A percentile compares a stretch with the other conserved stretches of the same genome.
Evolutionary conservation across 1,284 basidiomycete species (phyloP).

Genomic region (Coniophora puteana): DNA sequence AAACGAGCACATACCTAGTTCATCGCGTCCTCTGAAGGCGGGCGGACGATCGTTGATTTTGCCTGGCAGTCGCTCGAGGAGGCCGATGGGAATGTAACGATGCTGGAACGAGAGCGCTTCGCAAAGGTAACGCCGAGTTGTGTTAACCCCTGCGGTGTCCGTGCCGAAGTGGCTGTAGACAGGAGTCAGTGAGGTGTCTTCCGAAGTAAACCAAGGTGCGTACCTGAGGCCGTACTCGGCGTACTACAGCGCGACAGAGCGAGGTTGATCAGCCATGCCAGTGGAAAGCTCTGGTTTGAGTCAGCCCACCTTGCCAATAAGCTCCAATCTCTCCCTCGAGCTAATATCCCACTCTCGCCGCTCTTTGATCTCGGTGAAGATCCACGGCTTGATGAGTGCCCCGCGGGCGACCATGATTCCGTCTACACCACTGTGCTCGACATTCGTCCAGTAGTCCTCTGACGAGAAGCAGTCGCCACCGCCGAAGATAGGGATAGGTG

Average conservation of each 20-base stretch:
- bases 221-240: conserved; percentile 76
- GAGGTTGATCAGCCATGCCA: conserved; percentile 1
- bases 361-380: conserved; percentile 96
- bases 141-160: conserved; percentile 91
- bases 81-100: conserved; percentile 90
- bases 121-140: conserved; percentile 91
- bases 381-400: conserved; percentile 95
- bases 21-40: conserved; percentile 80
- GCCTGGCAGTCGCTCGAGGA: conserved; percentile 83
- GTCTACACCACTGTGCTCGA: conserved; percentile 81
- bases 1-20: conserved; percentile 69
- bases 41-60: conserved; percentile 90
- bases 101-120: conserved; percentile 95
- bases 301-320: conserved; percentile 72
- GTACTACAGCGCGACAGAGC: conserved; percentile 41
- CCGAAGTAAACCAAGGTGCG: conserved; percentile 20
- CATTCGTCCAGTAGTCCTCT: conserved; percentile 77
- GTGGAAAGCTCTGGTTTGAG: not conserved
- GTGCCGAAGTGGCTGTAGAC: conserved; percentile 75
- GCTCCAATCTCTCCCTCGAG: conserved; percentile 84
- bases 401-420: conserved; percentile 95
- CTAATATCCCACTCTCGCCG: conserved; percentile 93
- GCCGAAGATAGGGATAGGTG: conserved; percentile 90
- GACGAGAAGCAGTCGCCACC: conserved; percentile 94
- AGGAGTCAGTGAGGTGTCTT: conserved; percentile 4